These are phyloP conservation scores for Stenocarpella maydis DNA, from an alignment of 2,329 filamentous ascomycete species.

Conservation along the genomic window DNA sequence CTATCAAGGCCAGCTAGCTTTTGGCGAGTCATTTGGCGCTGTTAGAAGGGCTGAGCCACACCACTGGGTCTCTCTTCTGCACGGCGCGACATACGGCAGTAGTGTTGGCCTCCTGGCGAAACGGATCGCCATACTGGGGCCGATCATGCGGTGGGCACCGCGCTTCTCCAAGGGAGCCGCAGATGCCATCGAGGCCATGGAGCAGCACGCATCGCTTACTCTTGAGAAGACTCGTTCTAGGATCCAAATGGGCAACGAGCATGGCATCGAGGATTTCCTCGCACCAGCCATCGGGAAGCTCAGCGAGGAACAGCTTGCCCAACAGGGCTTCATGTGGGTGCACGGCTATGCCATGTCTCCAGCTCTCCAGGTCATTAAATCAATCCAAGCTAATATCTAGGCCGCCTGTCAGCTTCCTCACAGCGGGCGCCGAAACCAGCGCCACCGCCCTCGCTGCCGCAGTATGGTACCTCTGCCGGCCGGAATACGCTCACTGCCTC, in stretches of 20 bases:
- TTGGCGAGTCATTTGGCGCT: conserved; percentile 38
- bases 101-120: conserved; percentile 32
- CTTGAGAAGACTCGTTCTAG: conserved; percentile 35
- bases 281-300: conserved; percentile 31
- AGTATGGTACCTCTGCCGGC: conserved; percentile 32
- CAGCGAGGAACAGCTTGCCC: conserved; percentile 29
- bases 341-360: accelerated
- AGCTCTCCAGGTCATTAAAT: no score
- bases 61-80: conserved; percentile 37
- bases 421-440: conserved; percentile 38
- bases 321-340: conserved; percentile 28
- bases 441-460: conserved; percentile 35
- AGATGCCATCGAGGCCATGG: conserved; percentile 21
- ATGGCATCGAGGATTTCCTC: conserved; percentile 36
- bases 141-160: conserved; percentile 28
- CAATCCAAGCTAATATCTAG: not conserved
- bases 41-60: conserved; percentile 27
- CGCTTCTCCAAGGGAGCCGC: conserved; percentile 19
- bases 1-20: conserved; percentile 35
- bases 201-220: conserved; percentile 31
- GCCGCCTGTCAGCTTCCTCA: conserved; percentile 30
- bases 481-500: conserved; percentile 22
- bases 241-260: conserved; percentile 34
- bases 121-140: conserved; percentile 33
- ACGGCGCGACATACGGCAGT: conserved; percentile 27